phyloP scores from a whole-genome alignment of 2,329 filamentous ascomycete genomes.

The Thelonectria olida region DNA sequence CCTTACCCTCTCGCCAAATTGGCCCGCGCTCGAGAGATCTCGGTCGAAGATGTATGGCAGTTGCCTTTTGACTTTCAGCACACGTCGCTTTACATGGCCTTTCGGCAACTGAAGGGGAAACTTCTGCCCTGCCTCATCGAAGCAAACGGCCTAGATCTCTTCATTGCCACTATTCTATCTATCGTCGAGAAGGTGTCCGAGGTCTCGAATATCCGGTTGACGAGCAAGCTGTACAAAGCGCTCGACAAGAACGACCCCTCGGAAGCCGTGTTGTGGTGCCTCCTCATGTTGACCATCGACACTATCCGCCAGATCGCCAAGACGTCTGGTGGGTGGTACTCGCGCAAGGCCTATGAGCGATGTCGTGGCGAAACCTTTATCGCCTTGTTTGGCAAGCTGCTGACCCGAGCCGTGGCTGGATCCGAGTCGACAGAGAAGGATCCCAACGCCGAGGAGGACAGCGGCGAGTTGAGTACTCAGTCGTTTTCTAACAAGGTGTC shows the following conservation, averaged over 20 bases:
- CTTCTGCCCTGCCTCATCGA: slow-evolving; percentile 74
- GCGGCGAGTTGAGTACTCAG: not conserved
- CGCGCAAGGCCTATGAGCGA: slow-evolving; percentile 84
- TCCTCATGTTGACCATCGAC: slow-evolving; percentile 48
- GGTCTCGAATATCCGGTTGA: slow-evolving; percentile 50
- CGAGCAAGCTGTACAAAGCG: slow-evolving; percentile 47
- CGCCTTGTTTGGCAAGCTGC: slow-evolving; percentile 48
- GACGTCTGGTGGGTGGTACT: slow-evolving; percentile 73
- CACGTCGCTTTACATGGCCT: slow-evolving; percentile 75
- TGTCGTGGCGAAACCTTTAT: slow-evolving; percentile 75
- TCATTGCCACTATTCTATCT: slow-evolving; percentile 72
- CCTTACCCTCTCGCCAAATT: slow-evolving; percentile 76
- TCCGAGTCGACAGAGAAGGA: slow-evolving; percentile 50
- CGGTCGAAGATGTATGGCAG: slow-evolving; percentile 84
- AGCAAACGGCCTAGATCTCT: slow-evolving; percentile 82
- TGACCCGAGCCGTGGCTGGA: slow-evolving; percentile 50
- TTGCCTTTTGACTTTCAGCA: slow-evolving; percentile 87
- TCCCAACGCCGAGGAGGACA: slow-evolving; percentile 21
- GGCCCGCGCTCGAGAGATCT: slow-evolving; percentile 71
- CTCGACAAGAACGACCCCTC: slow-evolving; percentile 42
- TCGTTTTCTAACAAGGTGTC: slow-evolving; percentile 4
- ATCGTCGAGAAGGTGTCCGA: slow-evolving; percentile 58
- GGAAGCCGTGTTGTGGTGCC: slow-evolving; percentile 49
- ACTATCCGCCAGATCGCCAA: slow-evolving; percentile 46
- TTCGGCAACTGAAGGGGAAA: slow-evolving; percentile 76